Evolutionary conservation across 2,329 filamentous ascomycete genomes (phyloP), one percentile per base, ranked within the genome.

Genomic region (Colletotrichum noveboracense): DNA sequence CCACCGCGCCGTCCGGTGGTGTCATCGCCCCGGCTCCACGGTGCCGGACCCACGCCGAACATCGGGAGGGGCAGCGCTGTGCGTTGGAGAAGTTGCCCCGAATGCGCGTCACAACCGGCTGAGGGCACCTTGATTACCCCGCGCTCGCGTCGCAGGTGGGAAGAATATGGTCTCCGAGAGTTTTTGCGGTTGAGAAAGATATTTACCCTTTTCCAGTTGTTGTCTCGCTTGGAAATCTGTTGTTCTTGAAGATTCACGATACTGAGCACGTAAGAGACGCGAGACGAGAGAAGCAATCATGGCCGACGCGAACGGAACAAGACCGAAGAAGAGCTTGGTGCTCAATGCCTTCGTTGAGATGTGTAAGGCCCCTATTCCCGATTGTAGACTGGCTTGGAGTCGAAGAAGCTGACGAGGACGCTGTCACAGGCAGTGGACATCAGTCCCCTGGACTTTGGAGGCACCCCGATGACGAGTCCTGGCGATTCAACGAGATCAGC

Each of bases 381-480:
- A 1, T n/a, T 13, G 43, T 12, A 7, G 13, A 8, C 55, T 36
- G 24, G 32, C 1, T 48, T 14, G 34, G 7, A 24, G n/a, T 12
- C 1, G 10, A 16, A 26, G 34, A 18, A 26, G 43, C 68, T 71
- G 38, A 71, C 55, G 7, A 32, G 32, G 24, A 38, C 7, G 12
- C n/a, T 1, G 38, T n/a, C 68, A 65, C 58, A 84, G 83, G 82
- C 76, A 85, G 83, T 65, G 87, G 87, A 5, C 88, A 89, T 71
- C 87, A 89, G 77, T 88, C 86, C 2, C 87, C 87, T 7, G 84
- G 86, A 2, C 79, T 87, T 24, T 88, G 92, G 92, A 87, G 89
- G 43, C 92, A 94, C 78, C 93, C 92, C 2, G 86, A 91, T 18
- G 92, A 94, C 77, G 85, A 90, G 77, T 93, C 92, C 2, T 87